These are phyloP conservation scores for Fusarium globosum DNA, from an alignment of 2,329 filamentous ascomycete species.

Conservation along the genomic window DNA sequence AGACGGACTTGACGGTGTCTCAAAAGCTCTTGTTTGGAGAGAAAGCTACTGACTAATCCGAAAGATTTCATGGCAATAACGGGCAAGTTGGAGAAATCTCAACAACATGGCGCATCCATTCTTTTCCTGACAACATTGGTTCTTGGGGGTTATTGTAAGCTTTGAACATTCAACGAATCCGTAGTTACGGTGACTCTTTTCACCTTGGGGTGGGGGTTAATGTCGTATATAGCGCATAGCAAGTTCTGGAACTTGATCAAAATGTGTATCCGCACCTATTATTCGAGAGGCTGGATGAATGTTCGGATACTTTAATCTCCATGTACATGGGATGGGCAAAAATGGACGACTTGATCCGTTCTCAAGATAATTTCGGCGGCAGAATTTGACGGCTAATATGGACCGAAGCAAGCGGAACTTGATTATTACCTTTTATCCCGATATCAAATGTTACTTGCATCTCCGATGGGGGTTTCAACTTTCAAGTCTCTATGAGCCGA, in stretches of 20 bases:
- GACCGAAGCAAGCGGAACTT: conserved; percentile 3
- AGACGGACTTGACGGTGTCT: not conserved
- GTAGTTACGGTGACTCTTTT: conserved; percentile 3
- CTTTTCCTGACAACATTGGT: not conserved
- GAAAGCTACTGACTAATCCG: not conserved
- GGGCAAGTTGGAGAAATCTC: not conserved
- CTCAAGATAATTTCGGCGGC: conserved; percentile 20
- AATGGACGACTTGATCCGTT: conserved; percentile 19
- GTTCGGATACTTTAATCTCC: conserved; percentile 9
- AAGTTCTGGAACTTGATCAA: conserved; percentile 34
- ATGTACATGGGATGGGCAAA: conserved; percentile 25
- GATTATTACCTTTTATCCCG: conserved; percentile 17
- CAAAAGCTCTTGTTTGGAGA: not conserved
- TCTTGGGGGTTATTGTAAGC: not conserved
- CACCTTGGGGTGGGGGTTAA: conserved; percentile 30
- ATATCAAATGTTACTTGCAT: conserved; percentile 8
- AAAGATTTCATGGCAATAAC: not conserved
- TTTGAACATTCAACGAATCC: not conserved
- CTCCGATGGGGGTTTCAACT: conserved; percentile 2
- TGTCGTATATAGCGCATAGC: conserved; percentile 18
- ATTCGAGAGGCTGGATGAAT: conserved; percentile 10
- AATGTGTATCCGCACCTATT: conserved; percentile 7
- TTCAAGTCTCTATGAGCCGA: conserved; percentile 12
- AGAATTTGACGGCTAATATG: conserved; percentile 35
- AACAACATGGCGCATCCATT: not conserved